These are phyloP conservation scores for Niebla homalea DNA, from an alignment of 495 filamentous ascomycete genomes.

Conservation along the genomic window DNA sequence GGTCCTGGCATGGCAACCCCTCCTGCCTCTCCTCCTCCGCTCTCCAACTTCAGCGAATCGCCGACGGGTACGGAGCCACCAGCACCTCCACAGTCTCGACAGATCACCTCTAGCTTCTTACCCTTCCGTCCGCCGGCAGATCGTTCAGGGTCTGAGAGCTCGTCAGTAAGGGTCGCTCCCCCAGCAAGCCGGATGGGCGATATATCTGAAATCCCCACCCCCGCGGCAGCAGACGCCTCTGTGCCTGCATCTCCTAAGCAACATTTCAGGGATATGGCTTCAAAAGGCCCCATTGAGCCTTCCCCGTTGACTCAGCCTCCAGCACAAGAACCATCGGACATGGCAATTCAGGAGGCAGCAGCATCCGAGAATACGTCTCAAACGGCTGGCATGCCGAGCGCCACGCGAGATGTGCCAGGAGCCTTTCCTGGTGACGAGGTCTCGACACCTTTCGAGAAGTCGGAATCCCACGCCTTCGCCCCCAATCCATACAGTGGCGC, in stretches of 20 bases:
- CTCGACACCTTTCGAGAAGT: slow-evolving; percentile 12
- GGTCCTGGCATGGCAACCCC: slow-evolving; percentile 36
- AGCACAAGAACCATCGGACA: slow-evolving; percentile 2
- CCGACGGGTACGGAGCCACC: slow-evolving; percentile 44
- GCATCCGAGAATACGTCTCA: slow-evolving; percentile 1
- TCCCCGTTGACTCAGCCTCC: slow-evolving; percentile 3
- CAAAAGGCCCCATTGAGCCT: slow-evolving; percentile 8
- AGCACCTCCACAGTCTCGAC: slow-evolving; percentile 51
- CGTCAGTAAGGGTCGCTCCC: slow-evolving; percentile 70
- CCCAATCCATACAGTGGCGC: slow-evolving; percentile 10
- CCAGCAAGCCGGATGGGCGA: slow-evolving; percentile 61
- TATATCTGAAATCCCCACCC: slow-evolving; percentile 43
- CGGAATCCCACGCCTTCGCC: background rate
- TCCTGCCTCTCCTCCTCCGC: slow-evolving; percentile 43
- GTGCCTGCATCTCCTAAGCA: slow-evolving; percentile 8
- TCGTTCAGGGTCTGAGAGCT: slow-evolving; percentile 52
- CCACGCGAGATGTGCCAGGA: slow-evolving; percentile 32
- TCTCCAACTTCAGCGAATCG: slow-evolving; percentile 35
- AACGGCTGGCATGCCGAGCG: slow-evolving; percentile 19
- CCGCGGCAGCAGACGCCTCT: slow-evolving; percentile 2
- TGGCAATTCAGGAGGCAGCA: slow-evolving; percentile 1
- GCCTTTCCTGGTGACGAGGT: slow-evolving; percentile 44
- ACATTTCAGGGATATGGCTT: slow-evolving; percentile 11
- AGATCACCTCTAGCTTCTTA: slow-evolving; percentile 58
- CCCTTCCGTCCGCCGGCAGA: slow-evolving; percentile 43